Conservation (phyloP, 805 yeast species). For the Wickerhamomyces ciferrii region DNA sequence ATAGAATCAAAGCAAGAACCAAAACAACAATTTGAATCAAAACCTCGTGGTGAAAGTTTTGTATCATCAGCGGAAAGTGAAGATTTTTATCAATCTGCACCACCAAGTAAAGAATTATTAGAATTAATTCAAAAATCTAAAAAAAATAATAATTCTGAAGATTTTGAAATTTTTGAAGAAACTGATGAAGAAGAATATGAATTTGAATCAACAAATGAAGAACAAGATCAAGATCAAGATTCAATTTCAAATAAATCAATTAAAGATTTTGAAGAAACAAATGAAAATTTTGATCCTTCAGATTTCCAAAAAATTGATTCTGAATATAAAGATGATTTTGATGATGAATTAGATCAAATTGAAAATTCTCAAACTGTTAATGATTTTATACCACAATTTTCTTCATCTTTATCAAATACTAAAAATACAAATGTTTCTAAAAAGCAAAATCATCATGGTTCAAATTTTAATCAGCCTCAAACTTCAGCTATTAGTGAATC, state of each 20-base stretch:
- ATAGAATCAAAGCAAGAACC: not conserved
- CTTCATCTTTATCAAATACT: too few relatives aligned
- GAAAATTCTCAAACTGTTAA: slow-evolving; percentile 4
- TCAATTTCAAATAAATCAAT: not conserved
- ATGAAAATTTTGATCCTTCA: slow-evolving; percentile 13
- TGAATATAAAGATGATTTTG: slow-evolving; percentile 12
- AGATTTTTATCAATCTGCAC: slow-evolving; percentile 3
- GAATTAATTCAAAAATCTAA: slow-evolving; percentile 15
- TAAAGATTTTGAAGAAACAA: not conserved
- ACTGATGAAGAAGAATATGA: slow-evolving; percentile 16
- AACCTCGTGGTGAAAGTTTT: not conserved
- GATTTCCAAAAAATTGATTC: slow-evolving; percentile 19
- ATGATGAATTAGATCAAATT: slow-evolving; percentile 1
- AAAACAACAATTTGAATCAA: not conserved
- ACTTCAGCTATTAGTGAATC: not conserved
- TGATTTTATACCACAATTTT: slow-evolving; percentile 11
- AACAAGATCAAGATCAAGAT: slow-evolving; percentile 1
- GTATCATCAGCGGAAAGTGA: not conserved
- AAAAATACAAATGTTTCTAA: too few relatives aligned
- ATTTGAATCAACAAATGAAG: slow-evolving; percentile 1
- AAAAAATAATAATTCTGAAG: slow-evolving; percentile 8
- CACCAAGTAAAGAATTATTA: slow-evolving; percentile 19
- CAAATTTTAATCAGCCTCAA: too few relatives aligned
- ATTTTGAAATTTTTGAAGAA: slow-evolving; percentile 18
- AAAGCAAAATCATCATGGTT: too few relatives aligned